Base-by-base conservation (phyloP, 192 early-diverging fungal genomes). In the Coemansia sp. region DNA sequence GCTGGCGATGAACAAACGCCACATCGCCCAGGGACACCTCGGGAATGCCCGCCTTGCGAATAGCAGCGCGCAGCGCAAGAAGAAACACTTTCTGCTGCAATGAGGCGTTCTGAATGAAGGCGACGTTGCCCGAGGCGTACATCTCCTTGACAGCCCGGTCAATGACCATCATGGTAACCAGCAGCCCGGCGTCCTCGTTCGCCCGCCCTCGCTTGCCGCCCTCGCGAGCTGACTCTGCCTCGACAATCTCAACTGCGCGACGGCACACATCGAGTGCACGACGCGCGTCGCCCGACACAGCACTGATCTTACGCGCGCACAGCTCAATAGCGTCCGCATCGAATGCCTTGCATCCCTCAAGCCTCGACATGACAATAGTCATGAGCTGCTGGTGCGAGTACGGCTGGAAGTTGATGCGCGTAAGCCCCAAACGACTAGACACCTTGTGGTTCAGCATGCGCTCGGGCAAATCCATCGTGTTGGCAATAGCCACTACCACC, bases 391-490 rank as follows among this genome's bases (percentile, higher is more conserved):
- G 75, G 61, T 93, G 87, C 0, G 87, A 91, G 70, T 99, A 99
- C 7, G 97, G 89, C 59, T 91, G 86, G 77, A 99, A 99, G 57
- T 93, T 93, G 62, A 98, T 93, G 47, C 95, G 82, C 6, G 89
- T 92, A 26, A 95, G 72, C 11, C 94, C 96, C 41, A 99, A 65
- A 6, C 96, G 86, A 79, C 93, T 94, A 2, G 94, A 91, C 18
- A 97, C 88, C 69, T 93, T 93, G 74, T 95, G 93, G 6, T 86
- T 83, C 21, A 96, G 83, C 83, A 96, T 86, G 53, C 95, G 86
- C 66, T 98, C 96, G 0, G 96, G 96, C 18, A 99, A 75, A 67
- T 98, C 95, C 94, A 99, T 99, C 0, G 95, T 97, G 73, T 99
- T 99, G 36, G 97, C 96, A 58, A 99, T 90, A 0, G 96, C 96